Conservation (phyloP, 2,329 filamentous ascomycete species). For the Fusarium decemcellulare region DNA sequence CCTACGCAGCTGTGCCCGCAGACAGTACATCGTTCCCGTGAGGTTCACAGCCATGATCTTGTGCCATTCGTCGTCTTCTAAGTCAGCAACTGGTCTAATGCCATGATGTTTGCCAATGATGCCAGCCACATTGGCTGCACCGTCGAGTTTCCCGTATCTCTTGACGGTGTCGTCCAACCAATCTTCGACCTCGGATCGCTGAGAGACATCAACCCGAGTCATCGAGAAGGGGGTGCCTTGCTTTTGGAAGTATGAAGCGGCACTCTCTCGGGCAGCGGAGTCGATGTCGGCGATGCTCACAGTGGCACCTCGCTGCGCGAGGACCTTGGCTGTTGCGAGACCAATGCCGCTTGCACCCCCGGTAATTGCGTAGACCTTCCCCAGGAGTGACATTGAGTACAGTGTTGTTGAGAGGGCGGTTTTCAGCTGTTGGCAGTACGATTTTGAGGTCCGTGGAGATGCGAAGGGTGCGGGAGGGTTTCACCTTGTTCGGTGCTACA, state of each 20-base stretch:
- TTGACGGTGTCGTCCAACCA: slow-evolving; percentile 64
- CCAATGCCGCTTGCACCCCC: slow-evolving; percentile 62
- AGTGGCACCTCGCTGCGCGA: slow-evolving; percentile 53
- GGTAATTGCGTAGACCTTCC: slow-evolving; percentile 58
- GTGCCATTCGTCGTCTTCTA: slow-evolving; percentile 64
- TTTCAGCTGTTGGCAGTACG: not conserved
- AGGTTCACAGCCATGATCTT: slow-evolving; percentile 64
- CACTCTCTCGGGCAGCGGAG: slow-evolving; percentile 45
- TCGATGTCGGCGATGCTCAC: slow-evolving; percentile 59
- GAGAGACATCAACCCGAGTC: slow-evolving; percentile 64
- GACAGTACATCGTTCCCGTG: slow-evolving; percentile 66
- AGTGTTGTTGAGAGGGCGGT: not conserved
- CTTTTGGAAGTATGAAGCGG: slow-evolving; percentile 49
- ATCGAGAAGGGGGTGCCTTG: slow-evolving; percentile 50
- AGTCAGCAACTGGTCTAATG: slow-evolving; percentile 55
- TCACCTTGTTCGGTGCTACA: not conserved
- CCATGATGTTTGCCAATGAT: slow-evolving; percentile 63
- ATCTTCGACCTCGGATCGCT: slow-evolving; percentile 61
- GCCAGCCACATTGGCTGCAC: slow-evolving; percentile 69
- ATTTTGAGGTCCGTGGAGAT: not conserved
- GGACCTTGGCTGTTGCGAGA: slow-evolving; percentile 55
- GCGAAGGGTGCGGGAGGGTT: not conserved
- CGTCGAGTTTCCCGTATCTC: slow-evolving; percentile 67
- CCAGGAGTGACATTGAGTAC: slow-evolving; percentile 48
- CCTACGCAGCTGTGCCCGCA: slow-evolving; percentile 61